These are phyloP conservation scores for Aspergillus bombycis DNA, from an alignment of 2,329 filamentous ascomycete genomes.

Conservation along the genomic window DNA sequence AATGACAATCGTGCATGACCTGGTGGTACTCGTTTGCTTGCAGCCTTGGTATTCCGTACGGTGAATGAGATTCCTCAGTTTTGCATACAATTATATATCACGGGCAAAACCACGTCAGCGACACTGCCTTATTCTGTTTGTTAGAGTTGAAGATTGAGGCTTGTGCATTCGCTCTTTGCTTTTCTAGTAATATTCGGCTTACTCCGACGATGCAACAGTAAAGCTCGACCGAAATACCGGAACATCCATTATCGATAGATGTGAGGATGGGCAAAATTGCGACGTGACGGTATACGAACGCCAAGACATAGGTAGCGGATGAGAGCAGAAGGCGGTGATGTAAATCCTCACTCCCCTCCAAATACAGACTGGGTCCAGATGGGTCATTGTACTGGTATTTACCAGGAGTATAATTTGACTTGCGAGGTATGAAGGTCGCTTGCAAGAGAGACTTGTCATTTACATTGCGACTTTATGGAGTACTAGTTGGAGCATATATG, in stretches of 20 bases:
- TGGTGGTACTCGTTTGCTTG: background rate
- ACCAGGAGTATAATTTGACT: background rate
- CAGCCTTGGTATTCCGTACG: background rate
- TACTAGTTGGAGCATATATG: background rate
- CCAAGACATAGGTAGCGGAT: background rate
- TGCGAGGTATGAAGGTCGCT: background rate
- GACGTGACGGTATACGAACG: background rate
- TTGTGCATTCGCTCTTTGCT: background rate
- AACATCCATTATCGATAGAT: background rate
- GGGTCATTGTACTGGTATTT: background rate
- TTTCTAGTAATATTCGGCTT: background rate
- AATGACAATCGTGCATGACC: background rate
- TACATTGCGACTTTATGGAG: background rate
- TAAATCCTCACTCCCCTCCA: background rate
- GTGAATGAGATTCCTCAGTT: background rate
- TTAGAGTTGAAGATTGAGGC: background rate
- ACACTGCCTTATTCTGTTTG: background rate
- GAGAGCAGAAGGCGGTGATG: conserved; percentile 2
- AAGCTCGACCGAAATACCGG: background rate
- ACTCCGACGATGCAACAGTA: background rate
- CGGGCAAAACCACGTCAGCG: background rate
- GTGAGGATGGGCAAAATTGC: background rate
- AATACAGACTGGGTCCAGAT: background rate
- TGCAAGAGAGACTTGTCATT: conserved; percentile 3
- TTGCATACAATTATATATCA: background rate